Conservation (phyloP, 139 green algal genomes). For the Zygnema cylindricum region DNA sequence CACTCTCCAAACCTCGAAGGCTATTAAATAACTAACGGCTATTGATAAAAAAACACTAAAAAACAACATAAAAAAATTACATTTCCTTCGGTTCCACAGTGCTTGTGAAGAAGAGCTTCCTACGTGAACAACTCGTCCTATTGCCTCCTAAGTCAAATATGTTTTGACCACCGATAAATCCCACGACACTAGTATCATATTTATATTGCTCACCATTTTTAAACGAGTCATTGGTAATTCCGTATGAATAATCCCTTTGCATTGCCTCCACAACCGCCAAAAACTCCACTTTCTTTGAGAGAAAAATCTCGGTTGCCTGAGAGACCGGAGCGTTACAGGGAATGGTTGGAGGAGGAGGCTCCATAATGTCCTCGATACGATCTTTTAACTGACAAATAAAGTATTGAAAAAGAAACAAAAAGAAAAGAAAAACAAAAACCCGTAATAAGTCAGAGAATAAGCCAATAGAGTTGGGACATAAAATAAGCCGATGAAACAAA, state of each 20-base stretch:
- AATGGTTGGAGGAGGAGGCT: conserved; percentile 11
- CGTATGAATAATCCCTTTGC: neutral
- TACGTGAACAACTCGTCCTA: neutral
- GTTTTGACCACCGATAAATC: neutral
- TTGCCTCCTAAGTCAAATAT: conserved; percentile 11
- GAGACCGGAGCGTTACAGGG: neutral
- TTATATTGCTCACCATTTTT: neutral
- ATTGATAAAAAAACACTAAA: too few relatives aligned
- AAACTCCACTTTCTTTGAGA: neutral
- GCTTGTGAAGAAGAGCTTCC: neutral
- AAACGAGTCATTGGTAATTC: neutral
- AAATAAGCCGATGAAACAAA: too few relatives aligned
- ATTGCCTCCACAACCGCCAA: neutral
- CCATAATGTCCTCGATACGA: conserved; percentile 15
- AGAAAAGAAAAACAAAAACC: too few relatives aligned
- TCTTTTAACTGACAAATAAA: neutral
- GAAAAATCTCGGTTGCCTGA: neutral
- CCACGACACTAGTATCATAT: neutral
- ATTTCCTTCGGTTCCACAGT: too few relatives aligned
- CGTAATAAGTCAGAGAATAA: too few relatives aligned
- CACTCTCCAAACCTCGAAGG: too few relatives aligned
- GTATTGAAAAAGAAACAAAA: too few relatives aligned
- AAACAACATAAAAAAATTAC: too few relatives aligned
- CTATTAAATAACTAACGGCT: too few relatives aligned
- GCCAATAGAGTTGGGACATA: too few relatives aligned